Evolutionary conservation across 73 alveolate genomes (phyloP).

Genomic region (Uronychia setigera): DNA sequence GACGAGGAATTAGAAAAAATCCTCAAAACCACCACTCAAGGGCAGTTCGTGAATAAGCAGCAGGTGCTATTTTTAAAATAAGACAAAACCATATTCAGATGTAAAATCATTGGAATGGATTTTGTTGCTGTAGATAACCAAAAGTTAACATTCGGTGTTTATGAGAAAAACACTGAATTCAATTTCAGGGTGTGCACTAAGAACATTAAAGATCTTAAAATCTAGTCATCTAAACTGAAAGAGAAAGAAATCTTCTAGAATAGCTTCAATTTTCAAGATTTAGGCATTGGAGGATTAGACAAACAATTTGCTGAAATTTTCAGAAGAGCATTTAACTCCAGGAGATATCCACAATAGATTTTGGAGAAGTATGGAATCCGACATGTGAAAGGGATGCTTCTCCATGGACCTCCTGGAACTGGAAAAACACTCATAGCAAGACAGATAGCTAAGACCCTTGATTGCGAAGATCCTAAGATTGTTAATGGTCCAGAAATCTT

Average conservation of each 20-base stretch:
- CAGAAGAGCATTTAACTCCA: slow-evolving; percentile 99
- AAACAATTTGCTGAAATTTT: slow-evolving; percentile 96
- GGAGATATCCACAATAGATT: slow-evolving; percentile 97
- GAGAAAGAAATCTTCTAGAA: slow-evolving; percentile 69
- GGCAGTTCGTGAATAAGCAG: slow-evolving; percentile 21
- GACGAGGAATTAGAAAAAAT: slow-evolving; percentile 6
- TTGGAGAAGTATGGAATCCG: slow-evolving; percentile 97
- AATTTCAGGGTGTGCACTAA: background rate
- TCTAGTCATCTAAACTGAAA: slow-evolving; percentile 35
- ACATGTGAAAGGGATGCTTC: slow-evolving; percentile 98
- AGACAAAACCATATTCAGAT: slow-evolving; percentile 5
- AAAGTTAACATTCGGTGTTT: slow-evolving; percentile 21
- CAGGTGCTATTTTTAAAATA: slow-evolving; percentile 14
- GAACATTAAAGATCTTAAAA: slow-evolving; percentile 20
- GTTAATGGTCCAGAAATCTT: slow-evolving; percentile 98
- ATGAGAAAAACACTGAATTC: slow-evolving; percentile 15
- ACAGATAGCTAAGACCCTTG: slow-evolving; percentile 93
- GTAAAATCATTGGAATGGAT: slow-evolving; percentile 8
- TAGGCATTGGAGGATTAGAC: slow-evolving; percentile 99
- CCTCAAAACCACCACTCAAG: background rate
- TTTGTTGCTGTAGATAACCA: slow-evolving; percentile 2
- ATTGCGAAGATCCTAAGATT: slow-evolving; percentile 96
- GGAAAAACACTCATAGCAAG: slow-evolving; percentile 99
- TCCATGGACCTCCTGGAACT: slow-evolving; percentile 99
- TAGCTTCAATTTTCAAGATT: slow-evolving; percentile 96